Percentiles rank a stretch among this genome's conserved stretches.
These are phyloP conservation scores for Termitomyces sp. DNA, from an alignment of 768 basidiomycete species.

Conservation along the genomic window DNA sequence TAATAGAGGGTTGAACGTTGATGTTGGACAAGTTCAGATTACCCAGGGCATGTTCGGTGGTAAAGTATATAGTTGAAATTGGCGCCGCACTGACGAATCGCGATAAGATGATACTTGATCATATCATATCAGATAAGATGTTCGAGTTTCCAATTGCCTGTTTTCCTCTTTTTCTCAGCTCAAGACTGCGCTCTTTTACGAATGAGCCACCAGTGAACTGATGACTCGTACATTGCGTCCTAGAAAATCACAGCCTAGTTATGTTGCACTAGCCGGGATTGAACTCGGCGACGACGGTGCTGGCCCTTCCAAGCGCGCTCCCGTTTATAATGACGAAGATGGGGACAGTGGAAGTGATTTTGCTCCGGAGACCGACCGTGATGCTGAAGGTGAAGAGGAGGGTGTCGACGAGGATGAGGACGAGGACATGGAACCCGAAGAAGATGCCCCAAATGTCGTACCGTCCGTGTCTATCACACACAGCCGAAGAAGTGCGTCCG, in stretches of 20 bases:
- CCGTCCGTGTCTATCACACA: conserved; percentile 7
- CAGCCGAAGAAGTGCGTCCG: conserved; percentile 17
- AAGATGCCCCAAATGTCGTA: conserved; percentile 18
- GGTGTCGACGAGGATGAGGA: conserved; percentile 16
- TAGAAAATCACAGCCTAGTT: conserved; percentile 49
- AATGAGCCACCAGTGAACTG: neutral
- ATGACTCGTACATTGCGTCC: conserved; percentile 59
- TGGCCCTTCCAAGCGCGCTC: conserved; percentile 40
- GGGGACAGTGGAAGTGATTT: conserved; percentile 53
- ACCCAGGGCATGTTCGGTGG: no score
- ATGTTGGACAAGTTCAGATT: no score
- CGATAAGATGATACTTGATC: no score
- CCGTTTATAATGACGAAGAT: conserved; percentile 21
- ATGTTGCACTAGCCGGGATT: conserved; percentile 34
- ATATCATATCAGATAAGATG: no score
- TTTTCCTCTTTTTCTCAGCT: neutral
- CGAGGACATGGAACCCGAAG: conserved; percentile 24
- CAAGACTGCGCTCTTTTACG: neutral
- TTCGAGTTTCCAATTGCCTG: no score
- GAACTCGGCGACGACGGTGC: conserved; percentile 32
- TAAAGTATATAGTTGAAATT: no score
- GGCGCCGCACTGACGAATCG: no score
- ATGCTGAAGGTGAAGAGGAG: conserved; percentile 24
- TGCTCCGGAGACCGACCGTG: conserved; percentile 25
- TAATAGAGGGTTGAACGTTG: no score